phyloP scores from a whole-genome alignment of 2,329 filamentous ascomycete species.

The Cytospora schulzeri region DNA sequence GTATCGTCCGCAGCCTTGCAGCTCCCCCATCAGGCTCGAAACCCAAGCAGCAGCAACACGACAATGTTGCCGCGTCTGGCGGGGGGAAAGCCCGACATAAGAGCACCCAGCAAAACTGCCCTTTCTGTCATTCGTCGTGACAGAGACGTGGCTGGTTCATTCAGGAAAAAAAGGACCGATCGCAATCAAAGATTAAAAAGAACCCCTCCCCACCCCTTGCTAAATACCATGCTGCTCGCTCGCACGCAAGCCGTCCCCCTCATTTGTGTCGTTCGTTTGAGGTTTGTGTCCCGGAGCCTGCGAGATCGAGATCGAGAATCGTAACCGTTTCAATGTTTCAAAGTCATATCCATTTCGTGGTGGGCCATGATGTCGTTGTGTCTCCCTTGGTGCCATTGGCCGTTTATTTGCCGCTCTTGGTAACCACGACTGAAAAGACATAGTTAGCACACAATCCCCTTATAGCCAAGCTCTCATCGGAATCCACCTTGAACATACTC shows the following conservation, averaged over 20 bases:
- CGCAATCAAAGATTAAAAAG: slow-evolving; percentile 24
- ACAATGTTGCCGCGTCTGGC: slow-evolving; percentile 30
- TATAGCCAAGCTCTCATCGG: not conserved
- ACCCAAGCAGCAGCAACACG: slow-evolving; percentile 30
- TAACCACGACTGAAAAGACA: slow-evolving; percentile 28
- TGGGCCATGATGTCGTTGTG: slow-evolving; percentile 11
- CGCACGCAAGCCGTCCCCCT: slow-evolving; percentile 11
- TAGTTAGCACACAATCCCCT: not conserved
- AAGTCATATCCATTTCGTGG: slow-evolving; percentile 19
- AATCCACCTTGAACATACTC: slow-evolving; percentile 59
- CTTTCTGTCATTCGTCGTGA: slow-evolving; percentile 34
- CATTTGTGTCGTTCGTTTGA: slow-evolving; percentile 1
- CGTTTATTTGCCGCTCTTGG: slow-evolving; percentile 18
- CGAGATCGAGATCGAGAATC: slow-evolving; percentile 9
- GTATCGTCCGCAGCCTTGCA: slow-evolving; percentile 32
- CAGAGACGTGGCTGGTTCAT: slow-evolving; percentile 23
- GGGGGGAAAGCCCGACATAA: slow-evolving; percentile 38
- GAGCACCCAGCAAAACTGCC: slow-evolving; percentile 38
- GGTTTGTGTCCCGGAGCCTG: slow-evolving; percentile 16
- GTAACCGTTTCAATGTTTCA: slow-evolving; percentile 11
- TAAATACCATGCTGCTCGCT: slow-evolving; percentile 18
- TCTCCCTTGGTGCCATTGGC: not conserved
- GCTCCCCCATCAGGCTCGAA: slow-evolving; percentile 28
- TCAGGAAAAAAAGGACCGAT: slow-evolving; percentile 23
- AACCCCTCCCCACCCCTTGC: slow-evolving; percentile 10